Evolutionary conservation across 805 yeast species (phyloP), one percentile per base, ranked within the genome.

Genomic region (Saccharomycopsis javanensis): DNA sequence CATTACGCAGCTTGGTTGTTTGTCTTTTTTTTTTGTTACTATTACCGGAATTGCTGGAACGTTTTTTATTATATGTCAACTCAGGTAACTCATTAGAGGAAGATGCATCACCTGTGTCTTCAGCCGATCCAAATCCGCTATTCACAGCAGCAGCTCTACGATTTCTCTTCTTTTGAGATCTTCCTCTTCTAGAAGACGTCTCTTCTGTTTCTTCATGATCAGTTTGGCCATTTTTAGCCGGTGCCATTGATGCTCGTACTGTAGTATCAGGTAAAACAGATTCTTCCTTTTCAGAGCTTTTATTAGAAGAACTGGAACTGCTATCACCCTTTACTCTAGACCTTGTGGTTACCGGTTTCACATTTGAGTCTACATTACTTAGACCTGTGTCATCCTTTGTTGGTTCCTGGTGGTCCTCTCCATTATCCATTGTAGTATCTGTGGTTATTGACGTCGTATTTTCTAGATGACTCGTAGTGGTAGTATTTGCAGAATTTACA

Each of bases 91-190:
- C 48, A 20, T 42, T 42, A 8, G 48, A 42, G 5, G 48, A 42
- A 2, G 48, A 42, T 4, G 48, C 48, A 23, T 42, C 48, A 18
- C 27, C 48, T 8, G 48, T 42, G 10, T 42, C 48, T 42, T 42
- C 48, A 23, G 48, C 48, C 18, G 48, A 42, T 23, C 48, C 48
- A 20, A 42, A 42, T 5, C 48, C 48, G 10, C 25, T 42, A 20
- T 20, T 42, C 25, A n/a, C n/a, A 3, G 48, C 48, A 5, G 48
- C 48, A 20, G 48, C 48, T 42, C 48, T 42, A 20, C 48, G 48
- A 8, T 5, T 58, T 60, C 53, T 58, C 59, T 27, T 57, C 55
- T 33, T 60, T 61, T 16, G 60, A 34, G 38, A 58, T 46, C 27
- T 51, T 15, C 51, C 54, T 34, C 50, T 54, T 54, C 51, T 53